Percentiles rank a stretch among this genome's conserved stretches.
Conservation (phyloP, 352 stramenopile genomes). For the Phytophthora sp. region DNA sequence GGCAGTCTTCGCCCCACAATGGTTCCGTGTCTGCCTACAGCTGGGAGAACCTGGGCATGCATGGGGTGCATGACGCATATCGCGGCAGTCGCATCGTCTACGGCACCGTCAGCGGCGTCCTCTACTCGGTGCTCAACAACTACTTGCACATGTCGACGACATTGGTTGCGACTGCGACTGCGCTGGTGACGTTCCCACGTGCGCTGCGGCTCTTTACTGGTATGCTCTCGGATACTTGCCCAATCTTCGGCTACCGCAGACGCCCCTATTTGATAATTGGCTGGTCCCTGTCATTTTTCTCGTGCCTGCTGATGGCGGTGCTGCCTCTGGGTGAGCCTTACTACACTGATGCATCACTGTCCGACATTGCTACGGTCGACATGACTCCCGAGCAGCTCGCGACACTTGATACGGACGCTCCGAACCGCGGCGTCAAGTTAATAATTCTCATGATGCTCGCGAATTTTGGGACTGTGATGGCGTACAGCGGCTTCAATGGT, state of each 20-base stretch:
- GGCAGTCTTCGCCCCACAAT: slow-evolving; percentile 22
- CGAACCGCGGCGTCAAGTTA: slow-evolving; percentile 46
- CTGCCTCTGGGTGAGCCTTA: slow-evolving; percentile 52
- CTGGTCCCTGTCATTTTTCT: slow-evolving; percentile 46
- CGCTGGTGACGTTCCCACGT: slow-evolving; percentile 48
- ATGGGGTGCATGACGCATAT: slow-evolving; percentile 51
- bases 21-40: slow-evolving; percentile 29
- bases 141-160: slow-evolving; percentile 63
- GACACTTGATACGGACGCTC: slow-evolving; percentile 45
- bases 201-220: slow-evolving; percentile 61
- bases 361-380: slow-evolving; percentile 25
- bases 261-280: slow-evolving; percentile 87
- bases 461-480: slow-evolving; percentile 78
- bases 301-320: slow-evolving; percentile 48
- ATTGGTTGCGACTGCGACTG: slow-evolving; percentile 46
- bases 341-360: slow-evolving; percentile 37
- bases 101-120: slow-evolving; percentile 33
- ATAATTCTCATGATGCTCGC: slow-evolving; percentile 75
- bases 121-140: slow-evolving; percentile 66
- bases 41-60: slow-evolving; percentile 48
- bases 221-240: slow-evolving; percentile 73
- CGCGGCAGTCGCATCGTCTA: slow-evolving; percentile 50
- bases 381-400: slow-evolving; percentile 41
- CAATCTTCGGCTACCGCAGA: slow-evolving; percentile 76
- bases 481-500: slow-evolving; percentile 71